Percentiles rank a stretch among this genome's conserved stretches.
Conservation (phyloP, 2,329 filamentous ascomycete genomes). For the Sclerotinia spermophila region DNA sequence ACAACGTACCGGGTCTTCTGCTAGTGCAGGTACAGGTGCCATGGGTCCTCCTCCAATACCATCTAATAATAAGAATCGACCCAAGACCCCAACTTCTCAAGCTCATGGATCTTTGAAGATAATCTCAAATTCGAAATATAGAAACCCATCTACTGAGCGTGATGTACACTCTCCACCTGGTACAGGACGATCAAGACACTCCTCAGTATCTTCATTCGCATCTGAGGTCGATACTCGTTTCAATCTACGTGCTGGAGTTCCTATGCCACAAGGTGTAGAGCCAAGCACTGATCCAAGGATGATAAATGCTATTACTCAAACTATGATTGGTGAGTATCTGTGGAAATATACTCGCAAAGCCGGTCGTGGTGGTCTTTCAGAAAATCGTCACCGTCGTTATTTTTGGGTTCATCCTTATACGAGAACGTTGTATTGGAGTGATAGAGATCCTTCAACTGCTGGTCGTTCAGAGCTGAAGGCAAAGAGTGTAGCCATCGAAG, state of each 20-base stretch:
- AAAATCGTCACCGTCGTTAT: conserved; percentile 86
- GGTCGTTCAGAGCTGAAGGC: conserved; percentile 70
- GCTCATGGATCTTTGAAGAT: conserved; percentile 38
- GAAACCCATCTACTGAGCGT: conserved; percentile 47
- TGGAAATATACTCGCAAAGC: conserved; percentile 99
- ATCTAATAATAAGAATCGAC: conserved; percentile 60
- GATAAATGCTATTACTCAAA: conserved; percentile 98
- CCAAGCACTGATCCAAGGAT: conserved; percentile 86
- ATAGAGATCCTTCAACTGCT: conserved; percentile 75
- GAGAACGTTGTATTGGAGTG: conserved; percentile 93
- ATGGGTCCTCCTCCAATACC: conserved; percentile 88
- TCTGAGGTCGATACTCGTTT: conserved; percentile 92
- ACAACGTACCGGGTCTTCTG: conserved; percentile 56
- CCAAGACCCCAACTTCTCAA: conserved; percentile 58
- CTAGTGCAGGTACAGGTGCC: conserved; percentile 37
- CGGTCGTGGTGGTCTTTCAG: conserved; percentile 83
- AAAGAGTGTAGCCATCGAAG: conserved; percentile 94
- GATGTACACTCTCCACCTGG: conserved; percentile 48
- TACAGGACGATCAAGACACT: conserved; percentile 56
- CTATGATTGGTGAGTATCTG: conserved; percentile 97
- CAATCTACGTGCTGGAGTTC: conserved; percentile 63
- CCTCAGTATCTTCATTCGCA: conserved; percentile 90
- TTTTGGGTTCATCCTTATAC: conserved; percentile 99
- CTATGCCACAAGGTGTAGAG: conserved; percentile 57
- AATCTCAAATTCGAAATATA: conserved; percentile 48